Base-by-base conservation (phyloP, 2,329 filamentous ascomycete species). In the Penicillium sp. region DNA sequence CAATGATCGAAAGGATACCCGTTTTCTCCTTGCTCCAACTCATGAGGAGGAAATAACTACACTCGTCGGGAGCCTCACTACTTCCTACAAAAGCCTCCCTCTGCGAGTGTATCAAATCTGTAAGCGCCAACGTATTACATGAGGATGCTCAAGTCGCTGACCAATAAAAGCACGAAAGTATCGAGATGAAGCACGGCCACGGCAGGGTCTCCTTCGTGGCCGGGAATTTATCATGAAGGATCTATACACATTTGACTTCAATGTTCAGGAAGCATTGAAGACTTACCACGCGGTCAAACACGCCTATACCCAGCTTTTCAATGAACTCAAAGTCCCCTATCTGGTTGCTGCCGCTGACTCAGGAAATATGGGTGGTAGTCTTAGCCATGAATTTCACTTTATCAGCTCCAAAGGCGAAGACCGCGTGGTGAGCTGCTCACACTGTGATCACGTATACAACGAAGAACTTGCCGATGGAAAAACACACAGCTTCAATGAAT, bases 181-280 rank as follows among this genome's bases (percentile, higher is more conserved):
- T 70, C 87, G 95, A 49, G 95, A 99, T 76, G 95, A 99, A 75
- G 84, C 89, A 55, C 84, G 95, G 26, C 95, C 95, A 21, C 85
- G 95, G 31, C 90, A 96, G 66, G 95, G 95, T 13, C 81, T 99
- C 2, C 80, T 99, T 9, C 87, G 95, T 10, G 90, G 91, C 1
- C 87, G 92, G 59, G 95, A 99, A 69, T 99, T 99, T 68, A 78
- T 91, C 65, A 99, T 99, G 95, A 99, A 99, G 75, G 95, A 99
- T 73, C 83, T 99, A 1, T 99, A 99, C 73, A 97, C 93, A 0
- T 99, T 99, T 69, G 95, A 99, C 69, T 78, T 82, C 35, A 88
- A 82, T 4, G 72, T 81, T 0, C 76, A 84, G 26, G 78, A 84
- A n/a, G 93, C 93, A 1, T 78, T 93, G n/a, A 76, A 84, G 49